Evolutionary conservation across 208 protist genomes (phyloP).

Genomic region (Crithidia acanthocephali): DNA sequence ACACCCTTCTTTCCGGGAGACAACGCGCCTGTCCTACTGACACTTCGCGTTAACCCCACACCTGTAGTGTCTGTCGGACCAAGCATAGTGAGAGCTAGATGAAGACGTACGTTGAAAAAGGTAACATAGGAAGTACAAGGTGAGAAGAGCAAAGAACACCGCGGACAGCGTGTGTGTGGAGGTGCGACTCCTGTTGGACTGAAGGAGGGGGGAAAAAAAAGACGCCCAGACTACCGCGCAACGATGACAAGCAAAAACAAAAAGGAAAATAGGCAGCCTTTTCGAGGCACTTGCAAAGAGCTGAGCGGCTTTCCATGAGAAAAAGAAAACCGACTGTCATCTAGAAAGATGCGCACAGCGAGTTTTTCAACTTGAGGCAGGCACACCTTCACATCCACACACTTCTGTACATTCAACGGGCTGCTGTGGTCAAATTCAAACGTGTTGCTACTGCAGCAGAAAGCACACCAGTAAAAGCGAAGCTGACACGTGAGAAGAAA

Average conservation of each 20-base stretch:
- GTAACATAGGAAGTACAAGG: slow-evolving; percentile 16
- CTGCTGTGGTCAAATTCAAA: background rate
- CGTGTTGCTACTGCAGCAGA: background rate
- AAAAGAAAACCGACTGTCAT: too few species aligned
- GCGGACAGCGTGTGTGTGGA: background rate
- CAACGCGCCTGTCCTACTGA: too few species aligned
- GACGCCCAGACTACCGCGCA: too few species aligned
- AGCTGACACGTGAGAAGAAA: background rate
- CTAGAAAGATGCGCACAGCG: too few species aligned
- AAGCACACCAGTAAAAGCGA: background rate
- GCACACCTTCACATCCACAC: background rate
- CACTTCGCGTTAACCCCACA: too few species aligned
- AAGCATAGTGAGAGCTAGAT: background rate
- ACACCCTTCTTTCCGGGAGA: too few species aligned
- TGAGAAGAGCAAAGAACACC: slow-evolving; percentile 17
- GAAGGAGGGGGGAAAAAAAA: too few species aligned
- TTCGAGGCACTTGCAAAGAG: too few species aligned
- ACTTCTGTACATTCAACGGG: background rate
- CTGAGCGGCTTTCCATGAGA: too few species aligned
- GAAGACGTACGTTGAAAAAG: background rate
- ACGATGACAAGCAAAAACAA: too few species aligned
- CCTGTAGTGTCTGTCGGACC: background rate
- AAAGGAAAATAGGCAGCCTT: too few species aligned
- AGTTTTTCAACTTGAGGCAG: background rate
- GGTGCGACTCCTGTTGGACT: too few species aligned